phyloP scores from a whole-genome alignment of 2,329 filamentous ascomycete species.

The Fusarium sp. region DNA sequence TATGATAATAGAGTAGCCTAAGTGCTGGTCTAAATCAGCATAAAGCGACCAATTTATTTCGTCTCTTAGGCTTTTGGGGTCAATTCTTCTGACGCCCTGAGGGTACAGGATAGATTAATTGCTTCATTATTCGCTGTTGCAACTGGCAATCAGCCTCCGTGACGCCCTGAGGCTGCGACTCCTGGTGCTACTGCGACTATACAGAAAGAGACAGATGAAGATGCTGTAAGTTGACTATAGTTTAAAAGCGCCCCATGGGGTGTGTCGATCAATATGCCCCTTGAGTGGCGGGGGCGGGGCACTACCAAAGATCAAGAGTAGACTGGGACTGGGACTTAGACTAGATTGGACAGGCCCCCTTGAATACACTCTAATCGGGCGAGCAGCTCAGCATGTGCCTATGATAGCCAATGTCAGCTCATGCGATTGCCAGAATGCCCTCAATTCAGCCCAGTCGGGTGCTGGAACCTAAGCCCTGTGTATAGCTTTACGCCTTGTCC shows the following conservation, averaged over 20 bases:
- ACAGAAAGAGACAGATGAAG: too few relatives aligned
- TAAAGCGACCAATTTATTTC: too few relatives aligned
- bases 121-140: not conserved
- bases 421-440: not conserved
- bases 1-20: too few relatives aligned
- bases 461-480: not conserved
- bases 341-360: not conserved
- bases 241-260: not conserved
- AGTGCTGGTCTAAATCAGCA: too few relatives aligned
- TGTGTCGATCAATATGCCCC: not conserved
- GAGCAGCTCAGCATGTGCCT: not conserved
- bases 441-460: slow-evolving; percentile 3
- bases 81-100: too few relatives aligned
- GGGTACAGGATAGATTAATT: not conserved
- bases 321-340: not conserved
- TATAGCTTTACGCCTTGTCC: not conserved
- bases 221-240: not conserved
- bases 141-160: not conserved
- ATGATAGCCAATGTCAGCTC: not conserved
- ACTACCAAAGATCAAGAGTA: not conserved
- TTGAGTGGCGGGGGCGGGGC: not conserved
- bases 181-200: too few relatives aligned
- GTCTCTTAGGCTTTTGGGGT: too few relatives aligned
- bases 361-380: slow-evolving; percentile 5
- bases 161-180: too few relatives aligned